phyloP scores from a whole-genome alignment of 345 rosid genomes.

The Boechera retrofracta region DNA sequence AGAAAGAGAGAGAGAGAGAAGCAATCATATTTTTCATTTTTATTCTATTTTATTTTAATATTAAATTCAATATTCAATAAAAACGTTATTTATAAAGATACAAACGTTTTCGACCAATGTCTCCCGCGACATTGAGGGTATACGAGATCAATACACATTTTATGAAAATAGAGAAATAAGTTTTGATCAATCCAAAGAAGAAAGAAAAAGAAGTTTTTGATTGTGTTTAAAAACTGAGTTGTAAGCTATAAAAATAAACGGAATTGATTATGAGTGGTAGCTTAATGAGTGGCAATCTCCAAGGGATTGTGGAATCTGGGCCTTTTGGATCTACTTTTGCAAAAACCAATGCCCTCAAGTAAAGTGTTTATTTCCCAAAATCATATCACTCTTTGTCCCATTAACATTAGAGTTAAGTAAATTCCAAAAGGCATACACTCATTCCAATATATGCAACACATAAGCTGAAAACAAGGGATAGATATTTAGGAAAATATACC shows the following conservation, averaged over 20 bases:
- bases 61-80: background rate
- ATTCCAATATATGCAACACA: background rate
- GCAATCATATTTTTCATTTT: background rate
- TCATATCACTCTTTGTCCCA: constrained; percentile 15
- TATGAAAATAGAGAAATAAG: background rate
- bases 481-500: too few relatives aligned
- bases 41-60: background rate
- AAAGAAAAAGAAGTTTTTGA: background rate
- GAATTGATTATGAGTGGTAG: constrained; percentile 22
- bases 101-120: background rate
- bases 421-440: background rate
- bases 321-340: constrained; percentile 36
- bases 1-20: background rate
- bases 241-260: background rate
- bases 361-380: constrained; percentile 35
- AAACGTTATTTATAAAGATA: background rate
- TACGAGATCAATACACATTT: background rate
- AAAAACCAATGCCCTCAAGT: constrained; percentile 26
- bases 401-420: background rate
- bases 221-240: background rate
- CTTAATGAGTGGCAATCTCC: constrained; percentile 34
- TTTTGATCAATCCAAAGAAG: background rate
- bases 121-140: background rate
- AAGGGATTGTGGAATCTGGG: constrained; percentile 28
- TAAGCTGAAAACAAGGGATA: too few relatives aligned